Conservation (phyloP, 2,329 filamentous ascomycete species). For the Ampelomyces quisqualis region DNA sequence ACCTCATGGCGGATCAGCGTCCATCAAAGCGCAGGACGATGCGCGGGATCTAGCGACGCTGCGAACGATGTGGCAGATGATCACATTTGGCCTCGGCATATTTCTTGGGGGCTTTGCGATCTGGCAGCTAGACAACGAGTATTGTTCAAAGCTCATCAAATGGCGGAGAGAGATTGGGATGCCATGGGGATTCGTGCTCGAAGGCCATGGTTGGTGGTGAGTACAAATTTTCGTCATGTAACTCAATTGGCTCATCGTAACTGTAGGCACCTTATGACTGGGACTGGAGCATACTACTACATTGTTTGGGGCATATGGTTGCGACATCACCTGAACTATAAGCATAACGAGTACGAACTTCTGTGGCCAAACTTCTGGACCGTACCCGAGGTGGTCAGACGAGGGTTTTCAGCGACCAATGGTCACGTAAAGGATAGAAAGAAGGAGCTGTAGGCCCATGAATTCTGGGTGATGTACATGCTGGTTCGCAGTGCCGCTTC, state of each 20-base stretch:
- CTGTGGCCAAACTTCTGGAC: constrained; percentile 65
- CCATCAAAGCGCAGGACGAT: constrained; percentile 52
- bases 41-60: constrained; percentile 59
- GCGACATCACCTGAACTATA: constrained; percentile 71
- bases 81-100: constrained; percentile 64
- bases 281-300: constrained; percentile 79
- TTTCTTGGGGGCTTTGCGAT: constrained; percentile 75
- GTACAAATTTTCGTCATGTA: constrained; percentile 22
- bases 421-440: constrained; percentile 30
- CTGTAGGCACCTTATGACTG: constrained; percentile 75
- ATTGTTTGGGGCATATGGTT: constrained; percentile 84
- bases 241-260: constrained; percentile 9
- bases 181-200: constrained; percentile 76
- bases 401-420: constrained; percentile 7
- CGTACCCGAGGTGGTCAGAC: constrained; percentile 54
- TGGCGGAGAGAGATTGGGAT: constrained; percentile 70
- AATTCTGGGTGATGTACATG: no score
- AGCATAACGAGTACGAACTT: constrained; percentile 69
- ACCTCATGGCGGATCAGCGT: constrained; percentile 30
- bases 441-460: constrained; percentile 38
- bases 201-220: constrained; percentile 72
- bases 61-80: constrained; percentile 74
- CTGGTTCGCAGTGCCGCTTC: neutral
- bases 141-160: constrained; percentile 63
- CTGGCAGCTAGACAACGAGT: constrained; percentile 79